A percentile compares a stretch with the other conserved stretches of the same genome.
Evolutionary conservation across 257 asterid genomes (phyloP).

Genomic region (Leptodermis oblonga): DNA sequence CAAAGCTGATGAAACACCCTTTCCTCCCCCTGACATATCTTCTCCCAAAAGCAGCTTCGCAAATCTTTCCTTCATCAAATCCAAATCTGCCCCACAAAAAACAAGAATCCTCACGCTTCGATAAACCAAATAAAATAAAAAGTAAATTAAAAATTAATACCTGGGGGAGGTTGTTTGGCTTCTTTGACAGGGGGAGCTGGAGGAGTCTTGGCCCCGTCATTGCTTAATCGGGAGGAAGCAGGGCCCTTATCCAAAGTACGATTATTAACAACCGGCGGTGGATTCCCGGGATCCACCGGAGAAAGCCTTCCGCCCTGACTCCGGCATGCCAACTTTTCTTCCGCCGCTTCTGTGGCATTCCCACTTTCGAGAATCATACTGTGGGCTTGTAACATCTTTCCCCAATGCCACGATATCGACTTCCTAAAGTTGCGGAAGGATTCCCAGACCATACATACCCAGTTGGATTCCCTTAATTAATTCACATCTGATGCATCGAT

Average conservation of each 20-base stretch:
- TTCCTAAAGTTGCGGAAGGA: conserved; percentile 34
- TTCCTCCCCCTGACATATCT: conserved; percentile 94
- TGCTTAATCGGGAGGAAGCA: conserved; percentile 20
- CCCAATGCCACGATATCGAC: conserved; percentile 45
- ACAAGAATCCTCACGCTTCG: neutral
- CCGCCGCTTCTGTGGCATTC: conserved; percentile 25
- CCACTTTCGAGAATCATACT: conserved; percentile 33
- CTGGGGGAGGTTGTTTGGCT: conserved; percentile 29
- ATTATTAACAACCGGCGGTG: conserved; percentile 23
- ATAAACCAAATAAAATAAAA: neutral
- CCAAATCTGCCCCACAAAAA: conserved; percentile 46
- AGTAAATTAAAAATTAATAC: conserved; percentile 10
- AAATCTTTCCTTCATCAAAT: conserved; percentile 69
- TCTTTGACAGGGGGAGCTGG: conserved; percentile 23
- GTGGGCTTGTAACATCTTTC: conserved; percentile 40
- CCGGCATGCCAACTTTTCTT: conserved; percentile 17
- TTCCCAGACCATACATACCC: conserved; percentile 30
- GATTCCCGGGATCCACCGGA: conserved; percentile 17
- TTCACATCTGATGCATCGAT: neutral
- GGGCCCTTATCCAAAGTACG: conserved; percentile 21
- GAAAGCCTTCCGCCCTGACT: conserved; percentile 24
- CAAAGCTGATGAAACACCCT: conserved; percentile 88
- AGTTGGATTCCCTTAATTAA: too few relatives aligned
- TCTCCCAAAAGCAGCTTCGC: conserved; percentile 82
- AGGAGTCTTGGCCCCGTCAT: conserved; percentile 19